Evolutionary conservation across 2,329 filamentous ascomycete species (phyloP).

Genomic region (Bertia moriformis): DNA sequence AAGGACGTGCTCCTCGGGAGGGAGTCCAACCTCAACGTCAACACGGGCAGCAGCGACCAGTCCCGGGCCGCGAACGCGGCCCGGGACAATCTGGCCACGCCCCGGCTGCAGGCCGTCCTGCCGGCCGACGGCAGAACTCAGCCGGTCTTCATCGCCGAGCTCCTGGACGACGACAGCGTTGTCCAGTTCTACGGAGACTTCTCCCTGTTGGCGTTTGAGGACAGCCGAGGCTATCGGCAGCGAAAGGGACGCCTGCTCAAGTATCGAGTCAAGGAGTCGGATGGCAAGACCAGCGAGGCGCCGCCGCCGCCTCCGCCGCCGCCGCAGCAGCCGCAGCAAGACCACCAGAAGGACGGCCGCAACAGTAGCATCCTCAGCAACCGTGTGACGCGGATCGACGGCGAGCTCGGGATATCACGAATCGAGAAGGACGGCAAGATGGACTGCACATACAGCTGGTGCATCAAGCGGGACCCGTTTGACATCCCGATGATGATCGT

Average conservation of each 20-base stretch:
- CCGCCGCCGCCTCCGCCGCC: conserved; percentile 16
- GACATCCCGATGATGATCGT: conserved; percentile 98
- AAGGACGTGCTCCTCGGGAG: conserved; percentile 79
- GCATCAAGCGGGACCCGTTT: conserved; percentile 89
- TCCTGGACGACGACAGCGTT: conserved; percentile 84
- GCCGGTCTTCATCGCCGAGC: conserved; percentile 78
- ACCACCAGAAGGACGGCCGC: conserved; percentile 30
- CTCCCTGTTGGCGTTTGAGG: conserved; percentile 78
- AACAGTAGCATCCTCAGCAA: conserved; percentile 40
- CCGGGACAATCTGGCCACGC: conserved; percentile 30
- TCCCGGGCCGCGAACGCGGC: conserved; percentile 21
- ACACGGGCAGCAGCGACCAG: conserved; percentile 41
- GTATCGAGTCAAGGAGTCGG: conserved; percentile 62
- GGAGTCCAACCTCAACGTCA: conserved; percentile 75
- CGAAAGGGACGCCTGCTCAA: conserved; percentile 76
- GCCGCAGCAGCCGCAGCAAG: conserved; percentile 13
- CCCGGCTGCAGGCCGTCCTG: conserved; percentile 29
- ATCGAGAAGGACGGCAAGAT: conserved; percentile 81
- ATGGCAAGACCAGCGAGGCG: conserved; percentile 5
- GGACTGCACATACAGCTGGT: conserved; percentile 92
- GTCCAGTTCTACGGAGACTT: conserved; percentile 95
- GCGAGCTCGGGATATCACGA: conserved; percentile 66
- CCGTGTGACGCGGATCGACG: conserved; percentile 47
- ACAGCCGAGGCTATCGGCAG: conserved; percentile 72
- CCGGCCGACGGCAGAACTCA: conserved; percentile 39